Base-by-base conservation (phyloP, 495 filamentous ascomycete species). In the Stereocaulon alpinum region DNA sequence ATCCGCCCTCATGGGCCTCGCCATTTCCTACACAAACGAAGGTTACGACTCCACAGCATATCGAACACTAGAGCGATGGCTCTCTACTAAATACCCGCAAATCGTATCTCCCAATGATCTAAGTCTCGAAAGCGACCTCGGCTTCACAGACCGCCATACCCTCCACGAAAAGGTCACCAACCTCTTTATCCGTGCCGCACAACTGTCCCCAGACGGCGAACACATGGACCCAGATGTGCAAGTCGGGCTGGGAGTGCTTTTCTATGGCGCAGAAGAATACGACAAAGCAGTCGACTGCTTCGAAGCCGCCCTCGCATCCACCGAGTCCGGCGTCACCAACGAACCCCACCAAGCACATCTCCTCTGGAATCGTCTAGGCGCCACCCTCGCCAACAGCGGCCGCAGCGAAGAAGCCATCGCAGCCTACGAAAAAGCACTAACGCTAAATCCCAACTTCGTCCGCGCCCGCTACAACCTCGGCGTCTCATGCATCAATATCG, bases 251-350 rank as follows among this genome's bases (percentile, higher is more conserved):
- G 93, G 94, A 41, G 94, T 97, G 20, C 84, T 99, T 40, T 96
- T 97, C 80, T 99, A 99, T 77, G 92, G 91, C 55, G 89, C 85
- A 7, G 93, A 97, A 68, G 90, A 97, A 69, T 96, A 95, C 77
- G 89, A 91, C 65, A 99, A 99, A 72, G 94, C 93, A 0, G 94
- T 97, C 50, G 93, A 99, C 76, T 99, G 94, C 74, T 99, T 99
- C 81, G 85, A 83, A 29, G 82, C 92, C 2, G 94, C 93, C 4
- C 78, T 99, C 24, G 84, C 87, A 27, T 86, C 81, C 44, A 86
- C 88, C 3, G 89, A 95, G 70, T 80, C 82, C 7, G 91, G 91
- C 48, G 78, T 77, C 10, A 77, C 80, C 49, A 95, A 95, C 75
- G 81, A 85, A 60, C 76, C 77, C 56, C 79, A 82, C 61, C 87